A percentile compares a stretch with the other conserved stretches of the same genome.
phyloP scores from a whole-genome alignment of 2,329 filamentous ascomycete genomes.

The Phialophora tarda region DNA sequence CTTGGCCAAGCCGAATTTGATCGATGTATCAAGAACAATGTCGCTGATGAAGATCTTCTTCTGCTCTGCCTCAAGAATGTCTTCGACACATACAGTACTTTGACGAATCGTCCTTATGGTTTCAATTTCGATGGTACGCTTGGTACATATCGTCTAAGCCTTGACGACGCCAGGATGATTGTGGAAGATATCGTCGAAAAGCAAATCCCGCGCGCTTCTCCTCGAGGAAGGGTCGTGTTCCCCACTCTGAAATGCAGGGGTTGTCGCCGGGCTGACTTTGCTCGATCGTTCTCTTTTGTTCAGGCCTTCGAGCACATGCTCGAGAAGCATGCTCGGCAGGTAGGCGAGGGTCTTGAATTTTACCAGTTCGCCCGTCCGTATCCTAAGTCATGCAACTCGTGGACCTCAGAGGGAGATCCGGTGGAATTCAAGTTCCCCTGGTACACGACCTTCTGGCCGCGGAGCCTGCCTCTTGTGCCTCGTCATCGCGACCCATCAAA shows the following conservation, averaged over 20 bases:
- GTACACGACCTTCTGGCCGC: slow-evolving; percentile 43
- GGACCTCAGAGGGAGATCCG: slow-evolving; percentile 10
- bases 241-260: slow-evolving; percentile 42
- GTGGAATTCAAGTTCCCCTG: slow-evolving; percentile 39
- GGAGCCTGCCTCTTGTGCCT: slow-evolving; percentile 43
- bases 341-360: slow-evolving; percentile 41
- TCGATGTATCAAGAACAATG: slow-evolving; percentile 25
- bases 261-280: slow-evolving; percentile 40
- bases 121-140: slow-evolving; percentile 34
- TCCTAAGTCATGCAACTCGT: slow-evolving; percentile 2
- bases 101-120: slow-evolving; percentile 24
- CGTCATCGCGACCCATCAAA: slow-evolving; percentile 39
- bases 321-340: slow-evolving; percentile 37
- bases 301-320: slow-evolving; percentile 43
- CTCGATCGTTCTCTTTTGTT: slow-evolving; percentile 31
- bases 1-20: slow-evolving; percentile 37
- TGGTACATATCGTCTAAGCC: slow-evolving; percentile 41
- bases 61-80: slow-evolving; percentile 41
- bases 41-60: slow-evolving; percentile 42
- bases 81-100: slow-evolving; percentile 35
- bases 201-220: slow-evolving; percentile 21
- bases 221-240: slow-evolving; percentile 32
- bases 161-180: slow-evolving; percentile 44
- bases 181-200: slow-evolving; percentile 40
- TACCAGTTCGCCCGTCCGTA: slow-evolving; percentile 36